Base-by-base conservation (phyloP, 2,329 filamentous ascomycete genomes). In the Metarhizium humberi region DNA sequence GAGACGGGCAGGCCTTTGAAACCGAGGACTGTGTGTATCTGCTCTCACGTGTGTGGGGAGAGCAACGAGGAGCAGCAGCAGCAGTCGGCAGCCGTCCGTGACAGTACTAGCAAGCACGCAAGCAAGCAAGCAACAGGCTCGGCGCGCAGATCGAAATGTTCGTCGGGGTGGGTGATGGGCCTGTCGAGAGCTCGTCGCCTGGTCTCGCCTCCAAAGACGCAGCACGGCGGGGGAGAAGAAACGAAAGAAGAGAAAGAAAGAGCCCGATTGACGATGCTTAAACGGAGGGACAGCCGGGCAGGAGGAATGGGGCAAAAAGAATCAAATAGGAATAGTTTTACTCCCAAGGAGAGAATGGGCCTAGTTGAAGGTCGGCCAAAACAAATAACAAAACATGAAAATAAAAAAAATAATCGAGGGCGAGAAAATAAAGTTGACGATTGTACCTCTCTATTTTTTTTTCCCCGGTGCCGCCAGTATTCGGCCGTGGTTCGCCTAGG, bases 201-300 rank as follows among this genome's bases (percentile, higher is more conserved):
- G 14, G 5, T 45, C 38, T 40, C 38, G 14, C 11, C 38, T 40
- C 38, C 32, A 40, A 16, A 40, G 42, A 45, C 6, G 18, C n/a
- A 18, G 7, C 18, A 45, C 16, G 42, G 16, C n/a, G 42, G 42
- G 42, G 52, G 11, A 7, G n/a, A 20, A 45, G 54, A 46, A 48
- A 36, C 55, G 32, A 45, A 48, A 43, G 46, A 52, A 54, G 51
- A 51, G 55, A 47, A 54, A 53, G 36, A 53, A 47, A 50, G 52
- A 52, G 51, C 3, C 45, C 20, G 13, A 30, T 30, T 48, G 45
- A 48, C 25, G 45, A 48, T 48, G 45, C 13, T 48, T 30, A 20
- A 30, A 25, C 20, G 43, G 43, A 46, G 43, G 43, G 43, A 20
- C 45, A 48, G 20, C 14, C 7, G 25, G 25, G 45, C 20, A 30